These are phyloP conservation scores for Boletus hoseneyae DNA, from an alignment of 1,284 basidiomycete species.

Conservation along the genomic window DNA sequence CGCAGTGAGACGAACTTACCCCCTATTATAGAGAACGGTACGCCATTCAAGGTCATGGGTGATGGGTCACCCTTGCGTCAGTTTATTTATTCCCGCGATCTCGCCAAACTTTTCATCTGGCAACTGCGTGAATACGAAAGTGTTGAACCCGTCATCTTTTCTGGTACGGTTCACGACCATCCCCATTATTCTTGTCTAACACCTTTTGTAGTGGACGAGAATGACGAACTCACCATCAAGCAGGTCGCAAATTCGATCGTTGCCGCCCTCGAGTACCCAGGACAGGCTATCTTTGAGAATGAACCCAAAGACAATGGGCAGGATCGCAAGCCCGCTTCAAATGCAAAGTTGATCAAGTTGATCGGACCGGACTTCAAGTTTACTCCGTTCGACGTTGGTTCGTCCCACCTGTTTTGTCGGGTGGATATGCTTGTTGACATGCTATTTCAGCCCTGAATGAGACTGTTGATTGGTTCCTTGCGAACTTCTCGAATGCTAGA, in stretches of 20 bases:
- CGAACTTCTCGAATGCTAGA: constrained; percentile 67
- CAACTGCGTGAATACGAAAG: constrained; percentile 83
- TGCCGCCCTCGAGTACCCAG: constrained; percentile 63
- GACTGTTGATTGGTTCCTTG: constrained; percentile 77
- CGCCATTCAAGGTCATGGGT: constrained; percentile 79
- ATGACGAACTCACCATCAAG: constrained; percentile 88
- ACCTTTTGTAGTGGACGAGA: constrained; percentile 64
- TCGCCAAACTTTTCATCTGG: constrained; percentile 93
- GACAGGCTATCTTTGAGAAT: constrained; percentile 54
- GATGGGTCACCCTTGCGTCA: constrained; percentile 87
- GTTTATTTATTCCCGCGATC: constrained; percentile 91
- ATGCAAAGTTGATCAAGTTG: constrained; percentile 71
- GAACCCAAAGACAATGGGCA: constrained; percentile 61
- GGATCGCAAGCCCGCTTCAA: constrained; percentile 92
- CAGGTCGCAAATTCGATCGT: constrained; percentile 83
- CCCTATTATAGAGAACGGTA: constrained; percentile 63
- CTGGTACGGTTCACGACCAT: constrained; percentile 45
- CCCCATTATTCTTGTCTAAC: neutral
- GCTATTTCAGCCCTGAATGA: constrained; percentile 54
- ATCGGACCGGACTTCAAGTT: constrained; percentile 73
- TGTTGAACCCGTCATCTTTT: constrained; percentile 86
- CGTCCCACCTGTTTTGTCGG: constrained; percentile 29
- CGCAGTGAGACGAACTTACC: neutral
- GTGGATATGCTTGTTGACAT: neutral
- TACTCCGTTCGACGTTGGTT: constrained; percentile 80